A percentile compares a stretch with the other conserved stretches of the same genome.
These are phyloP conservation scores for Ceratocystis cacaofunesta DNA, from an alignment of 2,329 filamentous ascomycete genomes.

Conservation along the genomic window DNA sequence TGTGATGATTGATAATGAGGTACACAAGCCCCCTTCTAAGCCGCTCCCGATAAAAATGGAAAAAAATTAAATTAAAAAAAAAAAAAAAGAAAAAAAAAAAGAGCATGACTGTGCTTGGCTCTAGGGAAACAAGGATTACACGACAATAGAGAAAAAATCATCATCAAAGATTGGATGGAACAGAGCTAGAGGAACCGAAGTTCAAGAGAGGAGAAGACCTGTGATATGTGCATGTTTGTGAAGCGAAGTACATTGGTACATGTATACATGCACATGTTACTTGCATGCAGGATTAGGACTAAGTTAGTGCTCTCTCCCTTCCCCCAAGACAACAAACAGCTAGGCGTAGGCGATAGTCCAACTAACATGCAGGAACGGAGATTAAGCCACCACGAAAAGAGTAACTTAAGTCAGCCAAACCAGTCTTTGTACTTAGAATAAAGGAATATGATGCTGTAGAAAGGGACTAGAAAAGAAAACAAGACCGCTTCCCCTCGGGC, in stretches of 20 bases:
- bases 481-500: neutral
- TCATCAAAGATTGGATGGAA: neutral
- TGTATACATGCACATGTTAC: neutral
- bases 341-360: conserved; percentile 1
- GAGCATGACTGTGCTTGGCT: neutral
- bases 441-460: neutral
- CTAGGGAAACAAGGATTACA: neutral
- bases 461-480: neutral
- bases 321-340: neutral
- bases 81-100: no score
- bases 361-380: neutral
- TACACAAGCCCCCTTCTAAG: no score
- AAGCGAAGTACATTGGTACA: neutral
- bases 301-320: neutral
- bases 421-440: neutral
- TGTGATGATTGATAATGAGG: no score
- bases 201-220: neutral
- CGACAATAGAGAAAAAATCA: neutral
- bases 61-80: no score
- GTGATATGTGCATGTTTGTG: neutral
- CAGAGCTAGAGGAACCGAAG: neutral
- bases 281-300: neutral
- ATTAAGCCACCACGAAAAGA: neutral
- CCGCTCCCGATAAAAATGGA: no score
- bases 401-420: neutral